These are phyloP conservation scores for Xerocomus spinulosus DNA, from an alignment of 768 basidiomycete genomes.

Conservation along the genomic window DNA sequence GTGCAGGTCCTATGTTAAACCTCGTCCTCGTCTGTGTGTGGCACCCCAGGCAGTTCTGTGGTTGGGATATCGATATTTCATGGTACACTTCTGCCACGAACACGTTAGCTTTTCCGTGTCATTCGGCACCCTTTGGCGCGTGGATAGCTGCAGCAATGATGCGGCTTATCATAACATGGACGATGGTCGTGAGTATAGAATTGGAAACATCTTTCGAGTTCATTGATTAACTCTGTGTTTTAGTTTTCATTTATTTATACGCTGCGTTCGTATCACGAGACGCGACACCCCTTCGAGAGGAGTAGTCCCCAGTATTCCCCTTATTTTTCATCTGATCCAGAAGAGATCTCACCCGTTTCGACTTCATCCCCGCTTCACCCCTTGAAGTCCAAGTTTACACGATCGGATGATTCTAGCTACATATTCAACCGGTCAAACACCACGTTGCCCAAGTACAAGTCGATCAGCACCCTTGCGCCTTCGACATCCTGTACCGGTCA, in stretches of 20 bases:
- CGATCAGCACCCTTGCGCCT: conserved; percentile 25
- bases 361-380: conserved; percentile 8
- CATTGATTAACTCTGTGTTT: conserved; percentile 8
- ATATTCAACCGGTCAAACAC: conserved; percentile 17
- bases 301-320: conserved; percentile 11
- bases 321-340: conserved; percentile 19
- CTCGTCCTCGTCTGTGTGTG: conserved; percentile 51
- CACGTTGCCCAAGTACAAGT: conserved; percentile 25
- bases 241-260: conserved; percentile 24
- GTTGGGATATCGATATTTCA: conserved; percentile 60
- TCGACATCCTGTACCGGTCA: conserved; percentile 24
- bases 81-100: conserved; percentile 47
- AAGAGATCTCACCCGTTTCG: conserved; percentile 16
- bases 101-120: conserved; percentile 16
- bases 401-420: conserved; percentile 18
- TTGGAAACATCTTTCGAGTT: neutral
- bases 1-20: conserved; percentile 53
- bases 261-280: conserved; percentile 12
- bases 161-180: conserved; percentile 50
- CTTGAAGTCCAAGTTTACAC: conserved; percentile 12
- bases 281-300: conserved; percentile 16
- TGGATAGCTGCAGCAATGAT: conserved; percentile 54
- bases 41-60: conserved; percentile 50
- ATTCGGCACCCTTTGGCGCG: conserved; percentile 33
- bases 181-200: conserved; percentile 46